Percentiles rank a stretch among this genome's conserved stretches.
Conservation (phyloP, 192 early-diverging fungal genomes). For the Mortierella alpina region DNA sequence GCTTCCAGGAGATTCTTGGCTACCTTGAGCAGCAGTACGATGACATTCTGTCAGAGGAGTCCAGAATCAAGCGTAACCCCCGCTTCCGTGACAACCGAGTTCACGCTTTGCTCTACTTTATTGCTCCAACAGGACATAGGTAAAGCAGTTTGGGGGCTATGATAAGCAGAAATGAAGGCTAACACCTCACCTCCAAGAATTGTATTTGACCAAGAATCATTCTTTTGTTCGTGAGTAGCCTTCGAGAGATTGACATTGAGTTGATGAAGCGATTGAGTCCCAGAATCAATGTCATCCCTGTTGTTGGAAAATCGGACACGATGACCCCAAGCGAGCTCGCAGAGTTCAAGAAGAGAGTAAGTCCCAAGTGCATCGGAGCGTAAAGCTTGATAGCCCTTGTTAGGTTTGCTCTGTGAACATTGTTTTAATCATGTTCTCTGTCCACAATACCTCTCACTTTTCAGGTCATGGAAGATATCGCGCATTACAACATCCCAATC, state of each 20-base stretch:
- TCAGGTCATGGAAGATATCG: slow-evolving; percentile 96
- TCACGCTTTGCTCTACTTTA: slow-evolving; percentile 98
- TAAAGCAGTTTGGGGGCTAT: slow-evolving; percentile 25
- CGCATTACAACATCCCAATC: slow-evolving; percentile 93
- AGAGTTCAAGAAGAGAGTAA: slow-evolving; percentile 89
- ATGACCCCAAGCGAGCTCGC: slow-evolving; percentile 87
- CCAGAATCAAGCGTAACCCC: slow-evolving; percentile 83
- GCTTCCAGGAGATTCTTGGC: slow-evolving; percentile 90
- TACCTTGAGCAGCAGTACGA: slow-evolving; percentile 97
- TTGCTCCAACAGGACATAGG: slow-evolving; percentile 97
- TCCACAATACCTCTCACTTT: neutral
- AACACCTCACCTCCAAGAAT: neutral
- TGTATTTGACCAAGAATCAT: neutral
- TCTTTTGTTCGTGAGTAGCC: slow-evolving; percentile 37
- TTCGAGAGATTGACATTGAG: slow-evolving; percentile 96
- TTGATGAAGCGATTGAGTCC: slow-evolving; percentile 92
- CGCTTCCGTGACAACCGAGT: slow-evolving; percentile 94
- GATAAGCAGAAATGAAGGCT: neutral
- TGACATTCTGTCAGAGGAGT: slow-evolving; percentile 90
- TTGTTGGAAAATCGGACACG: slow-evolving; percentile 93
- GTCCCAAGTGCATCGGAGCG: slow-evolving; percentile 8
- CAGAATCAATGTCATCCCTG: slow-evolving; percentile 95
- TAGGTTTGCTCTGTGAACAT: slow-evolving; percentile 3
- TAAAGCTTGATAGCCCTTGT: neutral
- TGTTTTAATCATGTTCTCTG: neutral